Conservation (phyloP, 495 filamentous ascomycete genomes). For the Lepidopterella palustris region DNA sequence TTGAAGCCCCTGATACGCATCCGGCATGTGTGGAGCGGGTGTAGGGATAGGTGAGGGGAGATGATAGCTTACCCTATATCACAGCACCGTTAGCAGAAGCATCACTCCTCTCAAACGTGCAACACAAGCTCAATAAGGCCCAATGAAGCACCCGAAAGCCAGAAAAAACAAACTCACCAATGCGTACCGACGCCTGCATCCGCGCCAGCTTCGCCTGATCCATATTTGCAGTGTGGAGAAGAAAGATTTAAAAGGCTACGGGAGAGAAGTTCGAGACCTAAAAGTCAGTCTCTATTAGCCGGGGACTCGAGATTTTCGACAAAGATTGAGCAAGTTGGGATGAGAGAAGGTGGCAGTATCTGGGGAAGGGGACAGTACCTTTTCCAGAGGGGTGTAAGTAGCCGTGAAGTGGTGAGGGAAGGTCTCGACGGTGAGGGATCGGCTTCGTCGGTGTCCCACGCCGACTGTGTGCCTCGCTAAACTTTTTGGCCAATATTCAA, state of each 20-base stretch:
- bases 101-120: not conserved
- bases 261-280: not conserved
- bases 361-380: not conserved
- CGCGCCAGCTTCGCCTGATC: constrained; percentile 69
- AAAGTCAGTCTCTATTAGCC: not conserved
- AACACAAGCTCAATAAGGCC: not conserved
- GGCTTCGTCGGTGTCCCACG: not conserved
- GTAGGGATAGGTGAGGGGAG: not conserved
- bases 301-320: not conserved
- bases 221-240: constrained; percentile 46
- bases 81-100: constrained; percentile 8
- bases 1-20: not conserved
- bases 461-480: not conserved
- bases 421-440: not conserved
- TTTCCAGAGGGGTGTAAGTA: not conserved
- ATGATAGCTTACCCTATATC: not conserved
- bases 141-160: constrained; percentile 7
- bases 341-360: not conserved
- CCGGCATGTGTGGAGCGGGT: not conserved
- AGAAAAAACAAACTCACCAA: constrained; percentile 60
- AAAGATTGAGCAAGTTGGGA: not conserved
- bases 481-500: not conserved
- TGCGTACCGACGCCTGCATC: constrained; percentile 69
- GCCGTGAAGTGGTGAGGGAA: not conserved
- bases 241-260: not conserved